Conservation (phyloP, 192 early-diverging fungal species). For the Coemansia reversa region DNA sequence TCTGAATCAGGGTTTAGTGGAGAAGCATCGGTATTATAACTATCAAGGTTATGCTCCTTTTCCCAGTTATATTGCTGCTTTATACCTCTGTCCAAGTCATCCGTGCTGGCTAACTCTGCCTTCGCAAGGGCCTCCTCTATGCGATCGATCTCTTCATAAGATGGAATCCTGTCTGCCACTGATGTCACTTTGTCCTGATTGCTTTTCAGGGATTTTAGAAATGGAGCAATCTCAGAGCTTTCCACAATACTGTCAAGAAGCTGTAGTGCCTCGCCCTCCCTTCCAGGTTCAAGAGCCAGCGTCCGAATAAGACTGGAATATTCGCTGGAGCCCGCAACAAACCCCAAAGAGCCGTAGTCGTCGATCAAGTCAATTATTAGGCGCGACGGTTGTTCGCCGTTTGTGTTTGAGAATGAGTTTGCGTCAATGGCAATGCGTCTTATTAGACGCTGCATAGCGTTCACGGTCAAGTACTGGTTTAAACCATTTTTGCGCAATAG, state of each 20-base stretch:
- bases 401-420: not conserved
- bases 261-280: constrained; percentile 38
- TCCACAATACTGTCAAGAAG: constrained; percentile 46
- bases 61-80: not conserved
- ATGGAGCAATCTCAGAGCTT: constrained; percentile 37
- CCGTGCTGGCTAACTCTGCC: not conserved
- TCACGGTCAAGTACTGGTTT: constrained; percentile 35
- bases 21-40: not conserved
- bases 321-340: constrained; percentile 23
- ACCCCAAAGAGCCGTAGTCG: constrained; percentile 40
- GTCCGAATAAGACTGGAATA: constrained; percentile 42
- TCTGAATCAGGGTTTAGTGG: not conserved
- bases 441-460: constrained; percentile 39
- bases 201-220: constrained; percentile 14
- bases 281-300: constrained; percentile 37
- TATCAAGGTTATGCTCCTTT: not conserved
- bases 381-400: constrained; percentile 15
- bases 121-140: constrained; percentile 24
- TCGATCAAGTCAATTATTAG: constrained; percentile 29
- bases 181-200: not conserved
- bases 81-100: not conserved
- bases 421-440: constrained; percentile 20
- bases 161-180: constrained; percentile 23
- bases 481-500: constrained; percentile 18
- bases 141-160: constrained; percentile 44